Evolutionary conservation across 305 asterid genomes (phyloP).

Genomic region (Fraxinus latifolia): DNA sequence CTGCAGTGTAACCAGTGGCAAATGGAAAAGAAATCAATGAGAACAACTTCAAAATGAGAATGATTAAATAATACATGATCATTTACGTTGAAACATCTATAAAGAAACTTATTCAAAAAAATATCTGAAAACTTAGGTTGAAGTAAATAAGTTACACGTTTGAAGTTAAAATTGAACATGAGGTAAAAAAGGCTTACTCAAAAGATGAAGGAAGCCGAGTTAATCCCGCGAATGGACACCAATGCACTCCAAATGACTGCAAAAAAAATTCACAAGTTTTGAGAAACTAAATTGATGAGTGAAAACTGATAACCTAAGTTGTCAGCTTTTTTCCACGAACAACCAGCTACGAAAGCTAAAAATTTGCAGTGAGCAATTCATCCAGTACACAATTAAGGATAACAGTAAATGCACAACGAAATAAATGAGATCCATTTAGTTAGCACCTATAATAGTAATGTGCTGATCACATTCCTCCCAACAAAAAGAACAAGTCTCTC

Average conservation of each 20-base stretch:
- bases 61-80: not conserved
- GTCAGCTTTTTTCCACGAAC: not conserved
- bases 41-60: not conserved
- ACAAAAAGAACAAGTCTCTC: not conserved
- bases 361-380: not conserved
- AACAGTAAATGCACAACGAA: not conserved
- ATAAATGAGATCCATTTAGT: not conserved
- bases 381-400: not conserved
- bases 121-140: not conserved
- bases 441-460: not conserved
- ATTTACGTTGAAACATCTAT: not conserved
- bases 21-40: constrained; percentile 1
- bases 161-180: constrained; percentile 4
- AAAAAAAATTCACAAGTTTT: constrained; percentile 27
- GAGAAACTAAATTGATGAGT: constrained; percentile 9
- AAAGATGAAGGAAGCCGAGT: constrained; percentile 63
- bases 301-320: not conserved
- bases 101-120: not conserved
- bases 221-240: constrained; percentile 71
- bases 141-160: not conserved
- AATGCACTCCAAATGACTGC: constrained; percentile 80
- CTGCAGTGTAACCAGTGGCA: not conserved
- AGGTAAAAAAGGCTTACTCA: constrained; percentile 50
- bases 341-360: not conserved
- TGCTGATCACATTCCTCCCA: not conserved